Conservation (phyloP, 108 stramenopile genomes). For the Nannochloropsis gaditana region DNA sequence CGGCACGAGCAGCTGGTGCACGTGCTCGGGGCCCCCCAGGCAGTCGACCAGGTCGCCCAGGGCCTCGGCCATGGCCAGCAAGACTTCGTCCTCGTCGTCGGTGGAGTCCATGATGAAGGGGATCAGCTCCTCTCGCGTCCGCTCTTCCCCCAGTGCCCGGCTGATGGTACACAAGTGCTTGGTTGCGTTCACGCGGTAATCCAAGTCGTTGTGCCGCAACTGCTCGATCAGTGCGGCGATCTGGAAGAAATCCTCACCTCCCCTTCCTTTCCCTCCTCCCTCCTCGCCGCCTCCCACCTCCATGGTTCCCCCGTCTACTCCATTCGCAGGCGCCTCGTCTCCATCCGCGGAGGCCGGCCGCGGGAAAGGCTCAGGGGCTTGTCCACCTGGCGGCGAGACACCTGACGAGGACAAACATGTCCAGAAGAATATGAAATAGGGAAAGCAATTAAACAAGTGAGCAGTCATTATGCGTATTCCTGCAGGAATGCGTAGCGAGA, state of each 20-base stretch:
- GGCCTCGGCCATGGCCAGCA: constrained; percentile 56
- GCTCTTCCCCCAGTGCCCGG: constrained; percentile 55
- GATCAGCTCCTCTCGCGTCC: constrained; percentile 58
- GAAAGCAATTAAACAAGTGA: not conserved
- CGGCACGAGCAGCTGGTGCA: constrained; percentile 66
- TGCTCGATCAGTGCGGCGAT: constrained; percentile 55
- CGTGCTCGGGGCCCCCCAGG: constrained; percentile 49
- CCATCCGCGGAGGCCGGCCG: not conserved
- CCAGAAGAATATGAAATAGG: not conserved
- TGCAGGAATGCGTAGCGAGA: too few species aligned
- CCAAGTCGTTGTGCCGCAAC: constrained; percentile 50
- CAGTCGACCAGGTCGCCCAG: constrained; percentile 43
- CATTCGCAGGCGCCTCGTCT: not conserved
- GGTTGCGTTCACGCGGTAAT: constrained; percentile 47
- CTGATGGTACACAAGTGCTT: constrained; percentile 46
- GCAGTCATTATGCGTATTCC: too few species aligned
- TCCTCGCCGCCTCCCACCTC: constrained; percentile 31
- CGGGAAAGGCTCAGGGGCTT: not conserved
- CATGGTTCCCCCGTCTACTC: not conserved
- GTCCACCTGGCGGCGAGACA: not conserved
- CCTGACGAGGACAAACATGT: not conserved
- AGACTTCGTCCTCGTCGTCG: constrained; percentile 62
- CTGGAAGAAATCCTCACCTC: constrained; percentile 29
- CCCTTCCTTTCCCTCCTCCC: constrained; percentile 21
- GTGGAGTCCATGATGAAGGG: constrained; percentile 57